phyloP scores from a whole-genome alignment of 345 rosid genomes.

The Lepidium africanum region DNA sequence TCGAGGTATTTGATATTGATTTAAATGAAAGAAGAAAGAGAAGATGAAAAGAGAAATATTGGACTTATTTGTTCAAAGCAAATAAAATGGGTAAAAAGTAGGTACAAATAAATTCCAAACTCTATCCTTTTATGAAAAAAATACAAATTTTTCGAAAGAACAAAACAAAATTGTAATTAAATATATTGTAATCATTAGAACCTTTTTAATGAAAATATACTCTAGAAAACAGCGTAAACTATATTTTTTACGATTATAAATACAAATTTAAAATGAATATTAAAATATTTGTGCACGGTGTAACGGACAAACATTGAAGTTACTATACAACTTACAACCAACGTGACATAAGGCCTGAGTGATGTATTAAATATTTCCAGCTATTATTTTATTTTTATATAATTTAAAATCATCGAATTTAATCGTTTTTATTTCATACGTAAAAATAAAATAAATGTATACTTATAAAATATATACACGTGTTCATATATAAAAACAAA shows the following conservation, averaged over 20 bases:
- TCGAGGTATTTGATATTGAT: background rate
- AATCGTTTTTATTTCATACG: background rate
- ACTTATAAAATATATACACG: background rate
- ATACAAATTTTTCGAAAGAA: background rate
- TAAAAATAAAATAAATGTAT: background rate
- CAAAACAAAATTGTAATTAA: background rate
- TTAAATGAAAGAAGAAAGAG: background rate
- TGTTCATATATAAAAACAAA: background rate
- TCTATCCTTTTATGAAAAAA: conserved; percentile 6
- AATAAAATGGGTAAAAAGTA: conserved; percentile 7
- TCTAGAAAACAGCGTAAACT: background rate
- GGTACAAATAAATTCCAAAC: background rate
- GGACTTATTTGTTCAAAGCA: conserved; percentile 15
- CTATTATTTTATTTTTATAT: background rate
- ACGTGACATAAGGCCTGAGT: conserved; percentile 22
- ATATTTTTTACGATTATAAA: background rate
- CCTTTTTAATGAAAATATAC: background rate
- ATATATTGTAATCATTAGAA: conserved; percentile 9
- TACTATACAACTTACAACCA: conserved; percentile 30
- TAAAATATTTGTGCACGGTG: conserved; percentile 19
- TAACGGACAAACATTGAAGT: conserved; percentile 22
- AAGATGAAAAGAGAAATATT: conserved; percentile 14
- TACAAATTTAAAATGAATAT: background rate
- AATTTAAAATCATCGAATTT: background rate
- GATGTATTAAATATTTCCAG: conserved; percentile 16